Evolutionary conservation across 148 eudicot species (phyloP).

Genomic region (Gaultheria prostrata): DNA sequence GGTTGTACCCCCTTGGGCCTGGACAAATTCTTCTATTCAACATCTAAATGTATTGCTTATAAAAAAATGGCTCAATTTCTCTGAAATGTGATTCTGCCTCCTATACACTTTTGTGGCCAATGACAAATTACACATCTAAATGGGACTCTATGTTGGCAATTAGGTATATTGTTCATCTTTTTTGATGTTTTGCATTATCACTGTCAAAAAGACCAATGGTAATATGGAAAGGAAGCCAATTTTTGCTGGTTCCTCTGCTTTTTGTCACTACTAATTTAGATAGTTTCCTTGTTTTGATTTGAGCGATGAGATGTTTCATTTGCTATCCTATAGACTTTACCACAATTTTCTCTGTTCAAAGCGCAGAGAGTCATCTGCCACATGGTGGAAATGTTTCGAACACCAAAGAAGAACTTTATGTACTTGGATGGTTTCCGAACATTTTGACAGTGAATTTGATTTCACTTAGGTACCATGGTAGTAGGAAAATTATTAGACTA

Average conservation of each 20-base stretch:
- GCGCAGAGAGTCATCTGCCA: background rate
- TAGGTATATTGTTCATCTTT: background rate
- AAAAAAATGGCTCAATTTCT: background rate
- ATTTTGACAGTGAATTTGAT: background rate
- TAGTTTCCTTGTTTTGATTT: background rate
- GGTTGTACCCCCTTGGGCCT: background rate
- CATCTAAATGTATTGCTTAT: background rate
- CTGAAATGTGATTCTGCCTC: background rate
- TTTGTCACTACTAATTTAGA: constrained; percentile 5
- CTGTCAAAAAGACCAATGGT: background rate
- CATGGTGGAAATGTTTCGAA: background rate
- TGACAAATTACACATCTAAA: background rate
- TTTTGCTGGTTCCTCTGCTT: background rate
- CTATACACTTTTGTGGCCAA: background rate
- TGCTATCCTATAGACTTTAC: background rate
- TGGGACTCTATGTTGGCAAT: background rate
- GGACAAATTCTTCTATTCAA: background rate
- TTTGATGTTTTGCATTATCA: background rate
- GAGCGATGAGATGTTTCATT: background rate
- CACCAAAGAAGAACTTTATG: background rate
- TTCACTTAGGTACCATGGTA: background rate
- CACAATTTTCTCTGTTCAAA: background rate
- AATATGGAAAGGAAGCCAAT: background rate
- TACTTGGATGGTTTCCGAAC: background rate
- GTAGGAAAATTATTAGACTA: background rate